Evolutionary conservation across 2,329 filamentous ascomycete genomes (phyloP), one percentile per base, ranked within the genome.

Genomic region (Phialocephala sp.): DNA sequence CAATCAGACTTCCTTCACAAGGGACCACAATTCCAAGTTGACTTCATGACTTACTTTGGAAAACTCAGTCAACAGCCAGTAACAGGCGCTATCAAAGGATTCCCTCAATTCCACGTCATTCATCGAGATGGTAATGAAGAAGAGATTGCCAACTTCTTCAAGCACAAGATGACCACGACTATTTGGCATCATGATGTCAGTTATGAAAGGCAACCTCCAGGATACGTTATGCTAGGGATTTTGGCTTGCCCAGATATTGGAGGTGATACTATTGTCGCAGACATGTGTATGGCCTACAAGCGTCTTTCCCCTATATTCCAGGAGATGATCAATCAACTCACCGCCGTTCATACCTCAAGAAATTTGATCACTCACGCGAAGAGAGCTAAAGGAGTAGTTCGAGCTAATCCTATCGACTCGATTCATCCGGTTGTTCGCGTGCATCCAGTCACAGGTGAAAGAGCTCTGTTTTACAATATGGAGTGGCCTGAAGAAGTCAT

Each of bases 371-470:
- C 87, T 0, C 89, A 91, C 72, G 76, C 83, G 0, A 76, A 75
- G 22, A 69, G 80, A 60, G 79, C 76, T n/a, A 81, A 80, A 37
- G 91, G 91, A 69, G 80, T 91, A 0, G 88, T 91, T 75, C 86
- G 88, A 11, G 79, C 86, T 4, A 74, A 88, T 60, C 85, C 87
- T 0, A 78, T 92, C 20, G 88, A 91, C 76, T 84, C 89, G 6
- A 78, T 82, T 8, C 90, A 92, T 74, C 89, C 89, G 0, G 76
- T 92, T 9, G 89, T 92, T 1, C 83, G 90, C 1, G 86, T 90
- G 0, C 89, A 92, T 73, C 90, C 90, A 0, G 89, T 87, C 0
- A 92, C 89, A 0, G 89, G 89, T 0, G 91, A 90, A 87, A 91
- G 90, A 75, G 82, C 88, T 0, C 81, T 92, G 0, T 92, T 85